Base-by-base conservation (phyloP, 2,329 filamentous ascomycete genomes). In the Fusarium chaquense region DNA sequence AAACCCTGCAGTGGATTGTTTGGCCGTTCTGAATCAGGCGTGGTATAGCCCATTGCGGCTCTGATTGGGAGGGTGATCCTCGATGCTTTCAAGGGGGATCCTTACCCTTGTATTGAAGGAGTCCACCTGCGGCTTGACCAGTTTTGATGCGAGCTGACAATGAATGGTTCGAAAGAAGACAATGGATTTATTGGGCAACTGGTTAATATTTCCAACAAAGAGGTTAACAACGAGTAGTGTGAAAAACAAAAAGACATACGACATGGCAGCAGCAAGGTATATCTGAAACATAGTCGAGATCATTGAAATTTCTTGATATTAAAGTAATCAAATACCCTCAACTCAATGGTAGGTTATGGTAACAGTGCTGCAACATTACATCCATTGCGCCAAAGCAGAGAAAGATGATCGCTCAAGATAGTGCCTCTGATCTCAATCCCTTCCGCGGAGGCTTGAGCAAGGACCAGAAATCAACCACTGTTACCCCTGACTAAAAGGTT, bases 21-120 rank as follows among this genome's bases (percentile, higher is more conserved):
- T 71, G 71, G 66, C 58, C 40, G 53, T 54, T 54, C 66, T 68
- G 56, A 35, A 72, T 67, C 44, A 44, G 70, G 70, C 26, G 70
- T 72, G 57, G 40, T 70, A 54, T 55, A 62, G 58, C 35, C 43
- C 49, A 44, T 56, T 40, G 45, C 18, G 40, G 53, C 46, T 58
- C 52, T 74, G 64, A 74, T 74, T 74, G 72, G 72, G 55, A 64
- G 56, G 61, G 36, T 22, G 22, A 40, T 58, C 41, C 51, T 59
- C 28, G 50, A 49, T 50, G 30, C 45, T 61, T 49, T 65, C 64
- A 64, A 47, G 59, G 64, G 52, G 28, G 9, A 1, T 55, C 67
- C 72, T 58, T 73, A 57, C 59, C 45, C 49, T 61, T 61, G 62
- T 61, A 43, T n/a, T 28, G 40, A 46, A 41, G 33, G 50, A 66